Conservation (phyloP, 2,329 filamentous ascomycete genomes). For the Helminthosporium solani region DNA sequence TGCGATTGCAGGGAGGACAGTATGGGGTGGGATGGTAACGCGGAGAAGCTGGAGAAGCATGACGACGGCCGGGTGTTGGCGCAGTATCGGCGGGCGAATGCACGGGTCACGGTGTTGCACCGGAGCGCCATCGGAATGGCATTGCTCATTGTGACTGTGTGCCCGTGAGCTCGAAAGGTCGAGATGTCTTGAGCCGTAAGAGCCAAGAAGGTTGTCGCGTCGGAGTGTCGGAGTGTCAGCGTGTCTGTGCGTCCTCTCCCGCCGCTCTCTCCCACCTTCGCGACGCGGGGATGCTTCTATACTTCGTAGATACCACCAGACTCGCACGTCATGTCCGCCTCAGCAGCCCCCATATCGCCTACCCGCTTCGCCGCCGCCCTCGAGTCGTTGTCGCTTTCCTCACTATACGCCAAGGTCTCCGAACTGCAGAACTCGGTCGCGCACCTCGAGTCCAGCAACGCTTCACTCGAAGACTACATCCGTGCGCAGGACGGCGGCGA, state of each 20-base stretch:
- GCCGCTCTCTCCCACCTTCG: neutral
- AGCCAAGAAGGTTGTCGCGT: too few relatives aligned
- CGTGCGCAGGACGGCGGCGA: slow-evolving; percentile 57
- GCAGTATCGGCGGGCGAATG: slow-evolving; percentile 34
- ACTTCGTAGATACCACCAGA: too few relatives aligned
- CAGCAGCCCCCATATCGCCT: slow-evolving; percentile 61
- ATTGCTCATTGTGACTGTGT: slow-evolving; percentile 24
- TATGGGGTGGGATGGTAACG: slow-evolving; percentile 22
- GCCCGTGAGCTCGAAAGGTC: neutral
- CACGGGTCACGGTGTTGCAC: slow-evolving; percentile 20
- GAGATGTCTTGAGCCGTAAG: neutral
- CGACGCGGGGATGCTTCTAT: neutral
- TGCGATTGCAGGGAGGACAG: slow-evolving; percentile 22
- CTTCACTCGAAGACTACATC: slow-evolving; percentile 65
- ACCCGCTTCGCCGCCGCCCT: slow-evolving; percentile 67
- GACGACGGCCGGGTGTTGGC: slow-evolving; percentile 14
- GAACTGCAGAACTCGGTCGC: slow-evolving; percentile 74
- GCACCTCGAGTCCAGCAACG: slow-evolving; percentile 73
- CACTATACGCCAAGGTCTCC: slow-evolving; percentile 71
- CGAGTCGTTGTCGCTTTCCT: slow-evolving; percentile 63
- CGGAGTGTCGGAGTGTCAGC: too few relatives aligned
- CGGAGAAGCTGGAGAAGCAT: slow-evolving; percentile 9
- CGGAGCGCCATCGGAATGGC: slow-evolving; percentile 34
- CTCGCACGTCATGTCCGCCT: slow-evolving; percentile 59
- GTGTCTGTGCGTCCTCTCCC: too few relatives aligned